Conservation (phyloP, 2,329 filamentous ascomycete genomes). For the Sarocladium strictum region DNA sequence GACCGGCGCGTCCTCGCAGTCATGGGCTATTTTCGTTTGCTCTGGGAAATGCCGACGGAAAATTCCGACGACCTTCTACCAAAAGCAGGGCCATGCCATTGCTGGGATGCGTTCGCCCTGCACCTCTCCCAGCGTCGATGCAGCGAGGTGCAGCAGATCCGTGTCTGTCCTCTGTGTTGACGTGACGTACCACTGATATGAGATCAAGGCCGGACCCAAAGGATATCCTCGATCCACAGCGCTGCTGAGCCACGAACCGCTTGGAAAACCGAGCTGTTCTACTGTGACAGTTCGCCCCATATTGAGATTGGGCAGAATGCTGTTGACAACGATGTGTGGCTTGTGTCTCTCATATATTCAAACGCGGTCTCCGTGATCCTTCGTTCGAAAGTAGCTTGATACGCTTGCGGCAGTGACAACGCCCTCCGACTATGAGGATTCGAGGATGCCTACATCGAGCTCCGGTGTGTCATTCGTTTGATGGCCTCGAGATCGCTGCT, state of each 20-base stretch:
- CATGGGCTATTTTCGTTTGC: background rate
- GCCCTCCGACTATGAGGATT: no score
- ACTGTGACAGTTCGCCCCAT: background rate
- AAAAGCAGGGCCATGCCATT: background rate
- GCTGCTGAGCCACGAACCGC: background rate
- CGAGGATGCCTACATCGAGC: no score
- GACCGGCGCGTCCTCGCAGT: background rate
- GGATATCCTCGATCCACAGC: background rate
- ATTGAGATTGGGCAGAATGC: background rate
- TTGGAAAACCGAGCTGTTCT: background rate
- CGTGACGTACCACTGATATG: background rate
- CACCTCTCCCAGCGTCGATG: background rate
- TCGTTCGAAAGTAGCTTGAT: no score
- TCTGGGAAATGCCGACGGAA: background rate
- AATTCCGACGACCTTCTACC: constrained; percentile 1
- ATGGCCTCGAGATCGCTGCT: no score
- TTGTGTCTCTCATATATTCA: constrained; percentile 1
- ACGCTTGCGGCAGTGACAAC: no score
- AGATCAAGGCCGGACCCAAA: background rate
- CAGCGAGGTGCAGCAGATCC: constrained; percentile 4
- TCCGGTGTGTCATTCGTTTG: no score
- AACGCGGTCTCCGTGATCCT: background rate
- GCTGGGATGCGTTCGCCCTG: background rate
- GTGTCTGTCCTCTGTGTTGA: background rate
- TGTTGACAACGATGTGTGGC: constrained; percentile 7